Evolutionary conservation across 768 basidiomycete species (phyloP), one percentile per base, ranked within the genome.

Genomic region (Xerocomellus amylosporus): DNA sequence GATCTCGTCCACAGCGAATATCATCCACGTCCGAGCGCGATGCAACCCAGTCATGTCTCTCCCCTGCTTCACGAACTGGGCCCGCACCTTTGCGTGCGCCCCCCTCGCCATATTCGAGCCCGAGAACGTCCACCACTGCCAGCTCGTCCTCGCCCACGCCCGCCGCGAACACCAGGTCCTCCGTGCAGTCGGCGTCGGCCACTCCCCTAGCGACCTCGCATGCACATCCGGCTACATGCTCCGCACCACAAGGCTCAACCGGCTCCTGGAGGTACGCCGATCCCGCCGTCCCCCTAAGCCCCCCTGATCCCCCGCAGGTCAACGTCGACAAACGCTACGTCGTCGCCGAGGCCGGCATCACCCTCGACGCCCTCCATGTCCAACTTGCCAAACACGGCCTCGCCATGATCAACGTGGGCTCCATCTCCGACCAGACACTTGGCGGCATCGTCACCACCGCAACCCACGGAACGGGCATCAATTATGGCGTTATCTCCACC

Each of bases 371-470:
- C 46, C 79, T 98, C 5, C 92, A 96, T 59, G 73, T 70, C 22
- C 76, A 77, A 15, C 86, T 98, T 51, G 82, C 77, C 45, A 69
- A 74, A 13, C 74, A 86, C 62, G 78, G 79, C 33, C 82, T 98
- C 31, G 95, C 94, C 37, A 87, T 99, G 83, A 85, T 81, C 65
- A 96, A 90, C 71, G 79, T 98, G 56, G 97, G 97, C 34, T 95
- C 93, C 28, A 98, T 99, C 64, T 96, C 93, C 34, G 94, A 97
- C 69, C 96, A 98, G 71, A 92, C 93, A 4, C 79, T 99, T 59
- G 95, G 84, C 26, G 97, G 97, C 41, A 83, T 94, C 62, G 79
- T 98, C 64, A 86, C 93, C 14, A 99, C 97, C 57, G 93, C 93
- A 8, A 95, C 95, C 0, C 97, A 99, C 76, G 97, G 95, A 49